Percentiles rank a stretch among this genome's conserved stretches.
Conservation (phyloP, 331 rosid genomes). For the Rhamnella rubrinervis region DNA sequence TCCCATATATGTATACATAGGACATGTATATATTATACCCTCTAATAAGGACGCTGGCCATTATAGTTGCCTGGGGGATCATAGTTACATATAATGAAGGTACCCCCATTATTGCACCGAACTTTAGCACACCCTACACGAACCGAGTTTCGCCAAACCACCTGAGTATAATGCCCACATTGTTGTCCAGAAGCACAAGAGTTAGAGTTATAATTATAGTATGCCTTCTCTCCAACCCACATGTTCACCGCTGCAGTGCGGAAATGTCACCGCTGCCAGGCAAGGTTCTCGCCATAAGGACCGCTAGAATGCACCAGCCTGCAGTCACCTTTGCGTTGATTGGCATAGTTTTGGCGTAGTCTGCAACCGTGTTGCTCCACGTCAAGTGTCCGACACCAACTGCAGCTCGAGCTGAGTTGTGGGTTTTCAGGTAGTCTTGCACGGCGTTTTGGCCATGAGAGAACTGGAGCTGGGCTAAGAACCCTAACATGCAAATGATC, state of each 20-base stretch:
- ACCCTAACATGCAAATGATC: too few relatives aligned
- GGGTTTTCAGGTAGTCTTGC: constrained; percentile 43
- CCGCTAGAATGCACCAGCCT: constrained; percentile 38
- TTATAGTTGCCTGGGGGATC: too few relatives aligned
- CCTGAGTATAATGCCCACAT: too few relatives aligned
- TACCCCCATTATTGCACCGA: too few relatives aligned
- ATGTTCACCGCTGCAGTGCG: constrained; percentile 14
- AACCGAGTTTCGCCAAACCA: too few relatives aligned
- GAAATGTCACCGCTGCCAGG: constrained; percentile 21
- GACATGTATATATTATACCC: too few relatives aligned
- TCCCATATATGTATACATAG: too few relatives aligned
- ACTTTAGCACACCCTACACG: too few relatives aligned
- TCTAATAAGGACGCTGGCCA: too few relatives aligned
- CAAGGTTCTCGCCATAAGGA: constrained; percentile 52
- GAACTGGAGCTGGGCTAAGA: too few relatives aligned
- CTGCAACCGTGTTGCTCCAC: constrained; percentile 33
- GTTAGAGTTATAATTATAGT: constrained; percentile 37
- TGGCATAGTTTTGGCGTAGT: constrained; percentile 34
- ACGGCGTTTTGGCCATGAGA: constrained; percentile 39
- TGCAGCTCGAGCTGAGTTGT: constrained; percentile 39
- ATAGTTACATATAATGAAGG: too few relatives aligned
- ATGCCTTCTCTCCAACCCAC: constrained; percentile 28
- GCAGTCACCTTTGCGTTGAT: constrained; percentile 24
- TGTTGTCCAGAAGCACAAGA: constrained; percentile 23
- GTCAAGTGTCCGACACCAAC: constrained; percentile 35